These are phyloP conservation scores for Byssochlamys sp. DNA, from an alignment of 2,329 filamentous ascomycete genomes.

Conservation along the genomic window DNA sequence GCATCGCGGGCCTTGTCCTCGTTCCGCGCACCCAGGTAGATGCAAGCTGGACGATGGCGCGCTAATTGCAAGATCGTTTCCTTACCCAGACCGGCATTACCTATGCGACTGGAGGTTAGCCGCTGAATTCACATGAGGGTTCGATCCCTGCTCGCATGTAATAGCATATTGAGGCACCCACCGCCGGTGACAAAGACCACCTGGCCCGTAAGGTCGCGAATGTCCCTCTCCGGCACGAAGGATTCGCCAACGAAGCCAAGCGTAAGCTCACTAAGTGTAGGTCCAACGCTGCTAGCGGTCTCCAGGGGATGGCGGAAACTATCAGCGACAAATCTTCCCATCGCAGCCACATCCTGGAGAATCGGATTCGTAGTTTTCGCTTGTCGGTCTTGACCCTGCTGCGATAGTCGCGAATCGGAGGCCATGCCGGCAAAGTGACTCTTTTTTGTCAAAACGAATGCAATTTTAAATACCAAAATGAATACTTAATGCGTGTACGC, in stretches of 20 bases:
- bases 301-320: conserved; percentile 22
- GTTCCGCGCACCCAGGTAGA: conserved; percentile 47
- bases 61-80: conserved; percentile 41
- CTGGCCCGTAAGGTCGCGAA: conserved; percentile 39
- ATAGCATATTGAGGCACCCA: conserved; percentile 12
- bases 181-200: conserved; percentile 46
- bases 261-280: conserved; percentile 26
- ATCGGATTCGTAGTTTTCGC: neutral
- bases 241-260: conserved; percentile 23
- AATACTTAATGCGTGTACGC: neutral
- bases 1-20: conserved; percentile 34
- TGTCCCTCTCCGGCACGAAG: conserved; percentile 37
- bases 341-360: conserved; percentile 3
- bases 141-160: neutral
- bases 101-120: conserved; percentile 14
- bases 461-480: neutral
- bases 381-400: neutral
- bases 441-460: neutral
- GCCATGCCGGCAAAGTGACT: neutral
- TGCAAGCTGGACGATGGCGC: conserved; percentile 42
- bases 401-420: neutral
- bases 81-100: conserved; percentile 39
- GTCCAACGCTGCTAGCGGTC: conserved; percentile 20
- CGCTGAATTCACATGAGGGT: neutral
- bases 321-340: conserved; percentile 12